Evolutionary conservation across 1,139 yeast genomes (phyloP).

Genomic region (Saccharomyces hybrid): DNA sequence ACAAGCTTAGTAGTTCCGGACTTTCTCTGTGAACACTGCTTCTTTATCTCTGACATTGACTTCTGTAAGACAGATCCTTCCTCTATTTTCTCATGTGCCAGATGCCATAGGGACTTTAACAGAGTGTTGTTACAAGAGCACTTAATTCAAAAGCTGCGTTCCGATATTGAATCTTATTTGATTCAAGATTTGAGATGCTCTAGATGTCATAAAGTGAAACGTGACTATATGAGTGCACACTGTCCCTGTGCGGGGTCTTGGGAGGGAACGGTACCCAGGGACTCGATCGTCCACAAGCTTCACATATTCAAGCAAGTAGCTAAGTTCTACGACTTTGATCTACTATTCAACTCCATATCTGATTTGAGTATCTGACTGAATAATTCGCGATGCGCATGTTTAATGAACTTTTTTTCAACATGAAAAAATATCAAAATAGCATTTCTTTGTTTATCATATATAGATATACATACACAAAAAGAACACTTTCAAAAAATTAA

Average conservation of each 20-base stretch:
- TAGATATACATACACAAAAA: background rate
- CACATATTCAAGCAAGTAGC: constrained; percentile 54
- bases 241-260: constrained; percentile 89
- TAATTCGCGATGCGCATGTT: background rate
- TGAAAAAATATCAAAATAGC: background rate
- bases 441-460: background rate
- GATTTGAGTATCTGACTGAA: constrained; percentile 20
- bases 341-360: constrained; percentile 45
- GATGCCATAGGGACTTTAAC: constrained; percentile 60
- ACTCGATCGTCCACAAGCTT: constrained; percentile 40
- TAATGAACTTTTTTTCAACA: background rate
- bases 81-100: constrained; percentile 56
- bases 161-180: constrained; percentile 51
- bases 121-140: constrained; percentile 71
- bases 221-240: constrained; percentile 61
- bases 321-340: constrained; percentile 49
- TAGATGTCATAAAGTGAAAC: constrained; percentile 64
- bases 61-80: constrained; percentile 58
- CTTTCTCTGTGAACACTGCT: constrained; percentile 75
- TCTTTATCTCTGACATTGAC: constrained; percentile 67
- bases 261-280: constrained; percentile 50
- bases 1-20: constrained; percentile 59
- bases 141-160: constrained; percentile 56
- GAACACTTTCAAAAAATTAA: background rate
- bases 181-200: constrained; percentile 76